Evolutionary conservation across 2,329 filamentous ascomycete genomes (phyloP).

Genomic region (Aspergillus luchuensis): DNA sequence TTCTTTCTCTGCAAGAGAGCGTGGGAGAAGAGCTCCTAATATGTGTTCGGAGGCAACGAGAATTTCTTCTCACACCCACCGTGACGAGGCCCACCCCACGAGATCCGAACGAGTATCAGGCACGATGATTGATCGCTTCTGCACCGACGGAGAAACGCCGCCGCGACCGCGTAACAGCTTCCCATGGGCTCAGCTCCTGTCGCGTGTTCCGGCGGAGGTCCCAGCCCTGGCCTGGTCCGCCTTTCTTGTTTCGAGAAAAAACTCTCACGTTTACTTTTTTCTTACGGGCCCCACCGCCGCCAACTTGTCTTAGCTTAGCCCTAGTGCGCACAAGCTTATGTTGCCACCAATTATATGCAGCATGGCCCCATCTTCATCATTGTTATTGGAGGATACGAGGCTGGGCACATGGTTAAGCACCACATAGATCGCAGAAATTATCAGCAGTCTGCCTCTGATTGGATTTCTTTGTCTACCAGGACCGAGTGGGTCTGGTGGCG

Average conservation of each 20-base stretch:
- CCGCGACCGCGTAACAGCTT: slow-evolving; percentile 11
- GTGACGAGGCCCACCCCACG: slow-evolving; percentile 14
- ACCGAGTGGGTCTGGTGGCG: slow-evolving; percentile 7
- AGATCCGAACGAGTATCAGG: slow-evolving; percentile 12
- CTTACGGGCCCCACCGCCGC: neutral
- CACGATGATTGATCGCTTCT: slow-evolving; percentile 13
- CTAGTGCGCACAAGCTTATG: slow-evolving; percentile 10
- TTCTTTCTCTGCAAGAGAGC: slow-evolving; percentile 16
- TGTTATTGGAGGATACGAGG: neutral
- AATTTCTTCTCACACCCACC: slow-evolving; percentile 16
- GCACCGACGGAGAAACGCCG: slow-evolving; percentile 8
- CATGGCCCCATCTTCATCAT: neutral
- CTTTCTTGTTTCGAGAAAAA: slow-evolving; percentile 16
- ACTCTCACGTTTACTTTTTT: too few relatives aligned
- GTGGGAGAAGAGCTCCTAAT: slow-evolving; percentile 11
- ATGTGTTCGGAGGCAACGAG: slow-evolving; percentile 10
- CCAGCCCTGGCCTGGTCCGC: neutral
- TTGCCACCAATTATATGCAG: slow-evolving; percentile 4
- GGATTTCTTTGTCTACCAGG: slow-evolving; percentile 7
- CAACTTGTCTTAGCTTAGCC: slow-evolving; percentile 1
- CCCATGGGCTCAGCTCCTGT: slow-evolving; percentile 4
- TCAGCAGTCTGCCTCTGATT: neutral
- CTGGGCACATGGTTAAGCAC: slow-evolving; percentile 10
- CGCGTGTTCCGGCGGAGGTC: slow-evolving; percentile 13
- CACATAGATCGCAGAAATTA: slow-evolving; percentile 6